Percentiles rank a stretch among this genome's conserved stretches.
Evolutionary conservation across 2,329 filamentous ascomycete species (phyloP).

Genomic region (Ophiostoma perfectum): DNA sequence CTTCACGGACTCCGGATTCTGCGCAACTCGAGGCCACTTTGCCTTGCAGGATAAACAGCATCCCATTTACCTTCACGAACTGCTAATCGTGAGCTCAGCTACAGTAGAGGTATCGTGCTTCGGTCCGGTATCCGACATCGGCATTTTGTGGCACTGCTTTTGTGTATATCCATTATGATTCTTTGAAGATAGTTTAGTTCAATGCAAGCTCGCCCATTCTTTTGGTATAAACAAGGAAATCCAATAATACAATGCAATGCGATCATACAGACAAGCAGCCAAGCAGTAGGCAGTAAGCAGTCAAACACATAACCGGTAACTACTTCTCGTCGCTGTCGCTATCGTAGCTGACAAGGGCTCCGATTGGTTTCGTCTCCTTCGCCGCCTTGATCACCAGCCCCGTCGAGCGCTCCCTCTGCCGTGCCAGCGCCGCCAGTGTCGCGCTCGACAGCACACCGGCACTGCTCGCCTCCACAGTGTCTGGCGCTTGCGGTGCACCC

Average conservation of each 20-base stretch:
- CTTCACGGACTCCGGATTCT: too few relatives aligned
- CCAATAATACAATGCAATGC: background rate
- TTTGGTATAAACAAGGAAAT: constrained; percentile 2
- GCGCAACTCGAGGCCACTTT: too few relatives aligned
- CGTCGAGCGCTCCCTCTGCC: constrained; percentile 37
- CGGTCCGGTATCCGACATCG: too few relatives aligned
- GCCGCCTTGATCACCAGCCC: constrained; percentile 51
- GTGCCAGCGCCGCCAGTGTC: constrained; percentile 72
- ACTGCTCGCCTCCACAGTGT: constrained; percentile 35
- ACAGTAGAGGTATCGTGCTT: too few relatives aligned
- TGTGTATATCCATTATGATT: background rate
- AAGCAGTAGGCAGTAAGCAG: background rate
- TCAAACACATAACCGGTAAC: background rate
- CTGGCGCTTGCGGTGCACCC: constrained; percentile 35
- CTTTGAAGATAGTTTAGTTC: background rate
- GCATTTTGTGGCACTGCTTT: too few relatives aligned
- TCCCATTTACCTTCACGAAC: too few relatives aligned
- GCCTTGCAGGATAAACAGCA: too few relatives aligned
- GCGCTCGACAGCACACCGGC: constrained; percentile 66
- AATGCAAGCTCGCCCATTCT: background rate
- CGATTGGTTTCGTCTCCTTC: constrained; percentile 49
- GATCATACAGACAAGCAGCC: background rate
- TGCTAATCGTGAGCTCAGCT: too few relatives aligned
- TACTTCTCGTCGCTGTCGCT: constrained; percentile 55
- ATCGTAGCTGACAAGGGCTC: constrained; percentile 80